These are phyloP conservation scores for Trematosphaeria pertusa DNA, from an alignment of 2,329 filamentous ascomycete genomes.

Conservation along the genomic window DNA sequence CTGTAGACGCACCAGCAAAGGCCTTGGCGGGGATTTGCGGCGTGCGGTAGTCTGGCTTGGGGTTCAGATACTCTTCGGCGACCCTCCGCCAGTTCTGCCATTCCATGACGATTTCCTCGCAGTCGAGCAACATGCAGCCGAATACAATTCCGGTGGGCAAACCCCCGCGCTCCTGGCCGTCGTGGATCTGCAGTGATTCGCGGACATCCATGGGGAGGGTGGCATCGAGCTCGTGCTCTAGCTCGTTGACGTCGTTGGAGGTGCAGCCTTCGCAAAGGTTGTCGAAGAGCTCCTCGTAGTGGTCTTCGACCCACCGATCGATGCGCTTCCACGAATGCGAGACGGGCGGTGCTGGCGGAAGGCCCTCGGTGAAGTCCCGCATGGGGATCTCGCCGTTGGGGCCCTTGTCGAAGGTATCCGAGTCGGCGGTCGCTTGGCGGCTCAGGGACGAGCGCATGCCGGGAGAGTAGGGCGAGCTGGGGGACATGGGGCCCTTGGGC, in stretches of 20 bases:
- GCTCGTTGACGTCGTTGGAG: constrained; percentile 91
- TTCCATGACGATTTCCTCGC: constrained; percentile 96
- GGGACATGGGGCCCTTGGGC: constrained; percentile 63
- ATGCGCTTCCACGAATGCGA: constrained; percentile 93
- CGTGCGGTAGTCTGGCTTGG: constrained; percentile 60
- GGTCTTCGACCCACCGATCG: constrained; percentile 90
- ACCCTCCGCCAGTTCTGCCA: constrained; percentile 97
- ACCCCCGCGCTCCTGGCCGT: constrained; percentile 96
- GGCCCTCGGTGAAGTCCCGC: constrained; percentile 92
- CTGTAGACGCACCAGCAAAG: constrained; percentile 73
- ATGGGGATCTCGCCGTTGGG: constrained; percentile 88
- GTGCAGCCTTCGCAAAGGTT: constrained; percentile 93
- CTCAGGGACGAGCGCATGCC: constrained; percentile 83
- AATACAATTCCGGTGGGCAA: constrained; percentile 92
- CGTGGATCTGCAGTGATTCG: constrained; percentile 88
- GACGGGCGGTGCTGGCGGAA: constrained; percentile 87
- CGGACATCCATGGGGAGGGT: constrained; percentile 91
- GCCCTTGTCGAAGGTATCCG: constrained; percentile 64
- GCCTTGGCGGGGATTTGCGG: constrained; percentile 74
- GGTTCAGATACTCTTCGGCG: constrained; percentile 83
- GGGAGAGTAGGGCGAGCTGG: constrained; percentile 81
- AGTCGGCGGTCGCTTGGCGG: constrained; percentile 64
- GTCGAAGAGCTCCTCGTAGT: constrained; percentile 93
- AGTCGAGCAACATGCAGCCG: constrained; percentile 92
- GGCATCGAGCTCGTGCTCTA: constrained; percentile 95